Conservation (phyloP, 352 stramenopile species). For the Aphanomyces astaci region DNA sequence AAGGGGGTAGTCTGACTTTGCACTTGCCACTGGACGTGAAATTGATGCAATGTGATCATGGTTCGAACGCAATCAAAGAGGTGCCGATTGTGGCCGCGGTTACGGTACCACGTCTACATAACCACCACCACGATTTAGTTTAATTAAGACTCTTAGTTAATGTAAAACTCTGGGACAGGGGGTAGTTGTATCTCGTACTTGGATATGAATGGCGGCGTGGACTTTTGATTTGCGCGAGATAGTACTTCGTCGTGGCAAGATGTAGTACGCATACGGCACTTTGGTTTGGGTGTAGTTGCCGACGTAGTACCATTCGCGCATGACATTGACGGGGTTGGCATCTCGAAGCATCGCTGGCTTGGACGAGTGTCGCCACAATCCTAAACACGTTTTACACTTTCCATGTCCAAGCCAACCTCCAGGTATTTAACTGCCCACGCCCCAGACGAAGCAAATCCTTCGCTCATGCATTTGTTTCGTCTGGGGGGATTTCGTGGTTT, state of each 20-base stretch:
- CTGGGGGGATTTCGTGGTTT: too few species aligned
- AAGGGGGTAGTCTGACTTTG: neutral
- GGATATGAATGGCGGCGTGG: neutral
- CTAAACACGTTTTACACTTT: neutral
- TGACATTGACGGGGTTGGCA: neutral
- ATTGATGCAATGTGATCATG: neutral
- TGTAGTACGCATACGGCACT: neutral
- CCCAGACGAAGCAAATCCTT: too few species aligned
- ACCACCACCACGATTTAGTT: too few species aligned
- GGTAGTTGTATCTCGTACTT: neutral
- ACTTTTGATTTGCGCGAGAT: neutral
- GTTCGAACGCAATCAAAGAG: neutral
- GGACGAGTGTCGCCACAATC: neutral
- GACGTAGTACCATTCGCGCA: conserved; percentile 4
- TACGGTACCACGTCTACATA: neutral
- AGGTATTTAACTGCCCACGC: too few species aligned
- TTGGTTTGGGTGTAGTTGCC: neutral
- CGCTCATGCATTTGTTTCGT: too few species aligned
- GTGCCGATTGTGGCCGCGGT: neutral
- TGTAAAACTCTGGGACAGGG: neutral
- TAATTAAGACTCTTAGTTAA: too few species aligned
- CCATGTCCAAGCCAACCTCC: too few species aligned
- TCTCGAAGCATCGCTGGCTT: neutral
- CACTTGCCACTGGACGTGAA: neutral
- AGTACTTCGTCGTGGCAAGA: neutral